A percentile compares a stretch with the other conserved stretches of the same genome.
phyloP scores from a whole-genome alignment of 2,329 filamentous ascomycete genomes.

The Aspergillus novofumigatus region DNA sequence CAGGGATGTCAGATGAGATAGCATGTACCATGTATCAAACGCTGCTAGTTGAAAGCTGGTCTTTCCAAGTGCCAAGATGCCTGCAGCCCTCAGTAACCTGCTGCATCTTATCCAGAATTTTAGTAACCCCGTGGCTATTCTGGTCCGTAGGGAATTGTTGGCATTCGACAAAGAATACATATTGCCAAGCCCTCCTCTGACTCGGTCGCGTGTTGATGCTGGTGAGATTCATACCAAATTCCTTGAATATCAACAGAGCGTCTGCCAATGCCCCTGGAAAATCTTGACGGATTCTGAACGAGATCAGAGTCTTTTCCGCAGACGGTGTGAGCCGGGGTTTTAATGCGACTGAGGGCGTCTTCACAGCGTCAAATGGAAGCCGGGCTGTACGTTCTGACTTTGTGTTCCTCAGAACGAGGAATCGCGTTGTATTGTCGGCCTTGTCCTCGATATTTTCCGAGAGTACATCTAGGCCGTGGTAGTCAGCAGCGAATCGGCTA shows the following conservation, averaged over 20 bases:
- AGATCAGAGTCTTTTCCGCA: constrained; percentile 66
- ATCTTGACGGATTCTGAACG: constrained; percentile 76
- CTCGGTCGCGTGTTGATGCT: constrained; percentile 86
- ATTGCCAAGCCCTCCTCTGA: constrained; percentile 72
- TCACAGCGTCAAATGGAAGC: constrained; percentile 15
- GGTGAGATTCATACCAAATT: constrained; percentile 72
- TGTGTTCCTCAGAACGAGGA: constrained; percentile 41
- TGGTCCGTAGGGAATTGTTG: constrained; percentile 48
- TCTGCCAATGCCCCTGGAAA: constrained; percentile 78
- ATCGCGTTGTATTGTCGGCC: constrained; percentile 45
- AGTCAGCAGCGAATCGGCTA: constrained; percentile 65
- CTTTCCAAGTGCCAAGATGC: constrained; percentile 40
- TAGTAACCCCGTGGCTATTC: constrained; percentile 25
- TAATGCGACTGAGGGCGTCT: constrained; percentile 3
- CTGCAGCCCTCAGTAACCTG: constrained; percentile 37
- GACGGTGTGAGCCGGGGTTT: background rate
- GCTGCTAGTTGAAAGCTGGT: constrained; percentile 20
- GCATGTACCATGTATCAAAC: background rate
- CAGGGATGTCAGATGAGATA: background rate
- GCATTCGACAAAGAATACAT: constrained; percentile 93
- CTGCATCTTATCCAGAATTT: constrained; percentile 30
- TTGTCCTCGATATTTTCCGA: constrained; percentile 46
- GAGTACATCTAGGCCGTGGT: constrained; percentile 66
- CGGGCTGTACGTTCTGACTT: constrained; percentile 22
- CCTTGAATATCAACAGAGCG: constrained; percentile 73